Percentiles rank a stretch among this genome's conserved stretches.
Evolutionary conservation across 345 rosid genomes (phyloP).

Genomic region (Boechera stricta): DNA sequence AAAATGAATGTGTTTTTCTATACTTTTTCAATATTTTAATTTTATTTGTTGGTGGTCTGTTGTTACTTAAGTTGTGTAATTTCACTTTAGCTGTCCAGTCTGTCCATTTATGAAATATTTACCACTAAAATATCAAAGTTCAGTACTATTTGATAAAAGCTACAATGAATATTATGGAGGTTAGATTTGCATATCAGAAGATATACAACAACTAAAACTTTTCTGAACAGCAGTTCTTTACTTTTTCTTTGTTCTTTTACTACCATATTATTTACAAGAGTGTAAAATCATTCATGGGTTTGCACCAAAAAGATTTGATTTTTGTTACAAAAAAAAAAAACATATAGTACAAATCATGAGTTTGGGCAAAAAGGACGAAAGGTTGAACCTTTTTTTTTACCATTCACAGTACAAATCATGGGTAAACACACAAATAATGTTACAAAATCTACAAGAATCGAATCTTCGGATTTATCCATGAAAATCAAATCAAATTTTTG

Average conservation of each 20-base stretch:
- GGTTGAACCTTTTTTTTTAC: constrained; percentile 27
- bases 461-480: constrained; percentile 27
- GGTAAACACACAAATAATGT: constrained; percentile 32
- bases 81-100: constrained; percentile 42
- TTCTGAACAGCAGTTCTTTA: constrained; percentile 30
- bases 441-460: constrained; percentile 34
- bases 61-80: constrained; percentile 44
- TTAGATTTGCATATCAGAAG: constrained; percentile 42
- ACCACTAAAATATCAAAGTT: constrained; percentile 32
- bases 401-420: constrained; percentile 44
- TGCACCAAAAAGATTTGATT: not conserved
- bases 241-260: constrained; percentile 26
- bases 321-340: not conserved
- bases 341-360: constrained; percentile 43
- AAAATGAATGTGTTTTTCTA: constrained; percentile 40
- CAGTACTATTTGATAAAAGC: constrained; percentile 42
- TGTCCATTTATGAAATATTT: constrained; percentile 30
- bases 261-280: constrained; percentile 19
- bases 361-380: constrained; percentile 35
- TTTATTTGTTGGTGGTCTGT: constrained; percentile 26
- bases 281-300: constrained; percentile 31
- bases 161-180: constrained; percentile 34
- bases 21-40: constrained; percentile 7
- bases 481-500: constrained; percentile 31
- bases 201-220: constrained; percentile 39